These are phyloP conservation scores for Phytophthora pluvialis DNA, from an alignment of 352 stramenopile species.

Conservation along the genomic window DNA sequence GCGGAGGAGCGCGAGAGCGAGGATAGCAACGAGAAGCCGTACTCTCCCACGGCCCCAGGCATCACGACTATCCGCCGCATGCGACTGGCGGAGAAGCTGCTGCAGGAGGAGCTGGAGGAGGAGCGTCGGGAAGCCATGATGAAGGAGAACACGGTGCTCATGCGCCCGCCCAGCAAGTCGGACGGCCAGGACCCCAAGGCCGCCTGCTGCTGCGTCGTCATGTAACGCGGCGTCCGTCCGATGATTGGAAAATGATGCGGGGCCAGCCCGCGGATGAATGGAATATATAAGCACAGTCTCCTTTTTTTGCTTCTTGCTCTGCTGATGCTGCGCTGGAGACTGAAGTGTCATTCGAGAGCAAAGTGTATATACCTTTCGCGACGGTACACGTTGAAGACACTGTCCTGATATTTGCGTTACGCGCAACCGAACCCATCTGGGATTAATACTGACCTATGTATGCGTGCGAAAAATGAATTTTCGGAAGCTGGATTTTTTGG, in stretches of 20 bases:
- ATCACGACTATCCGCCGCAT: constrained; percentile 70
- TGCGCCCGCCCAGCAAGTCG: constrained; percentile 39
- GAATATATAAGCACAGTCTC: constrained; percentile 33
- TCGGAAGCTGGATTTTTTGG: constrained; percentile 28
- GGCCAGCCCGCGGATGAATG: constrained; percentile 22
- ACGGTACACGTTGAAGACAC: constrained; percentile 16
- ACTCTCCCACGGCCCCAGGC: constrained; percentile 67
- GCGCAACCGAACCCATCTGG: constrained; percentile 15
- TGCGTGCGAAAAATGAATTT: constrained; percentile 1
- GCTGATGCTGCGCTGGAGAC: background rate
- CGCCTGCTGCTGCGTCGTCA: constrained; percentile 67
- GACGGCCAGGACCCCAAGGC: constrained; percentile 33
- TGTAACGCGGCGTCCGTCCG: constrained; percentile 35
- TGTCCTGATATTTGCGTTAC: constrained; percentile 17
- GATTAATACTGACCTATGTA: constrained; percentile 22
- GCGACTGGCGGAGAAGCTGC: constrained; percentile 63
- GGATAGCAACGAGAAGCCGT: constrained; percentile 54
- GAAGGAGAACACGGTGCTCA: constrained; percentile 57
- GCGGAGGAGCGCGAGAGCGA: constrained; percentile 47
- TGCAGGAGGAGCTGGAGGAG: constrained; percentile 68
- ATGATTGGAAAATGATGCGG: constrained; percentile 17
- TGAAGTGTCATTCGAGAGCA: background rate
- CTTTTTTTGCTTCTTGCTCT: constrained; percentile 3
- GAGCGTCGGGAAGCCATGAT: constrained; percentile 58
- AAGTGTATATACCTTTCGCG: constrained; percentile 20